phyloP scores from a whole-genome alignment of 306 rosid genomes.

The Rosa persica region DNA sequence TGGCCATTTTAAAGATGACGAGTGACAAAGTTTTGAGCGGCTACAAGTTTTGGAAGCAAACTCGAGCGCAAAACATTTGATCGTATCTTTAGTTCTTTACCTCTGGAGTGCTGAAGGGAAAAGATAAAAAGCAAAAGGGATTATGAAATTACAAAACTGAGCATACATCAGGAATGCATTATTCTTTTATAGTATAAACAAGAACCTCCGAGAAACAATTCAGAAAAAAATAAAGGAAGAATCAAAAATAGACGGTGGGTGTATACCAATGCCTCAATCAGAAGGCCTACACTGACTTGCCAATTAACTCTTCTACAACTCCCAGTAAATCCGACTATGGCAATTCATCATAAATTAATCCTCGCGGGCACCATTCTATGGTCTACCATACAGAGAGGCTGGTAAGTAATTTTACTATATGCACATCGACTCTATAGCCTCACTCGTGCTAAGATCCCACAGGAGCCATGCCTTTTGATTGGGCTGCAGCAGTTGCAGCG shows the following conservation, averaged over 20 bases:
- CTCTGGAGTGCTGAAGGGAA: neutral
- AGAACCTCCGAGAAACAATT: neutral
- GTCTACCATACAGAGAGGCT: slow-evolving; percentile 25
- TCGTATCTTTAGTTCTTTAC: neutral
- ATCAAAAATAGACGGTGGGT: slow-evolving; percentile 9
- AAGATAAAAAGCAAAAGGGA: neutral
- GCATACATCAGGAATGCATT: neutral
- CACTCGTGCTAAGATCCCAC: slow-evolving; percentile 55
- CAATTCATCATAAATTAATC: slow-evolving; percentile 26
- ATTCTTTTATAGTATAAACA: slow-evolving; percentile 15
- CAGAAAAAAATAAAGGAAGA: neutral
- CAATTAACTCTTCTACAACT: slow-evolving; percentile 29
- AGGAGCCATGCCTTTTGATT: slow-evolving; percentile 66
- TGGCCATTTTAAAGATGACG: neutral
- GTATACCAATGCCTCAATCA: slow-evolving; percentile 21
- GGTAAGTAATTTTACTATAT: slow-evolving; percentile 41
- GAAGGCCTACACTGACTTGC: slow-evolving; percentile 26
- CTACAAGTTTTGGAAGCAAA: no score
- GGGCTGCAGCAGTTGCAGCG: slow-evolving; percentile 72
- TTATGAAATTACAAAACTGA: neutral
- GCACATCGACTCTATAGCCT: slow-evolving; percentile 46
- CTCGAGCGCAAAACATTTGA: neutral
- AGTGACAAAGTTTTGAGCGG: neutral
- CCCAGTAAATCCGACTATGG: slow-evolving; percentile 30
- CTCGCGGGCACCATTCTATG: slow-evolving; percentile 34